Conservation (phyloP, 768 basidiomycete genomes). For the Suillus hirtellus region DNA sequence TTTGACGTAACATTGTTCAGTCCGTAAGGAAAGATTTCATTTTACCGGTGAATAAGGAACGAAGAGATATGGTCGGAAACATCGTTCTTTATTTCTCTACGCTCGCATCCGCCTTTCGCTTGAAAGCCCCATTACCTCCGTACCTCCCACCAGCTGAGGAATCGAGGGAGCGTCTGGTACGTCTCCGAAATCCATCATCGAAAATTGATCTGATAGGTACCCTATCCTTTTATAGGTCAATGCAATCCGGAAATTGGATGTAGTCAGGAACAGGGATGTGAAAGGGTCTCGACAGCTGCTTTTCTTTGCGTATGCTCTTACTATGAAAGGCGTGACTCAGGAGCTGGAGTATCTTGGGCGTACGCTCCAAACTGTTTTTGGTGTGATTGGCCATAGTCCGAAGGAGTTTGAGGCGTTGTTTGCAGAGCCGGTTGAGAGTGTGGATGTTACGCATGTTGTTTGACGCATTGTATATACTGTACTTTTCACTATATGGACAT, state of each 20-base stretch:
- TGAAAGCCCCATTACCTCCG: conserved; percentile 93
- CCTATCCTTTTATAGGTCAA: conserved; percentile 53
- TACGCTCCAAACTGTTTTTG: conserved; percentile 87
- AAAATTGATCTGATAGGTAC: conserved; percentile 1
- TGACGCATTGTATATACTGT: conserved; percentile 9
- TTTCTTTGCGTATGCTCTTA: conserved; percentile 91
- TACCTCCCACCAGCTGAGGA: conserved; percentile 93
- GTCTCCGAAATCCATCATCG: conserved; percentile 19
- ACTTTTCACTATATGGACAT: background rate
- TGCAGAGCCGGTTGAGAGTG: conserved; percentile 18
- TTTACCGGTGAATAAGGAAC: conserved; percentile 83
- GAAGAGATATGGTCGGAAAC: conserved; percentile 94
- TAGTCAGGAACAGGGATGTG: conserved; percentile 82
- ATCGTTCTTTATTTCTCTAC: conserved; percentile 88
- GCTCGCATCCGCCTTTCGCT: conserved; percentile 73
- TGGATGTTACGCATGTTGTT: conserved; percentile 7
- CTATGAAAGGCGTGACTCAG: conserved; percentile 91
- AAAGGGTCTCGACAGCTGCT: conserved; percentile 83
- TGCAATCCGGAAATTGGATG: conserved; percentile 81
- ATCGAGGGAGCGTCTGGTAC: conserved; percentile 74
- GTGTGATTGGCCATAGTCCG: conserved; percentile 81
- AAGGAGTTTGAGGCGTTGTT: conserved; percentile 87
- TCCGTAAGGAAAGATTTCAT: conserved; percentile 86
- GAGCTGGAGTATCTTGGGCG: conserved; percentile 83
- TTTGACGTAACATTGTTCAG: conserved; percentile 37